phyloP scores from a whole-genome alignment of 805 yeast genomes.

The Starmerella ratchasimensis region DNA sequence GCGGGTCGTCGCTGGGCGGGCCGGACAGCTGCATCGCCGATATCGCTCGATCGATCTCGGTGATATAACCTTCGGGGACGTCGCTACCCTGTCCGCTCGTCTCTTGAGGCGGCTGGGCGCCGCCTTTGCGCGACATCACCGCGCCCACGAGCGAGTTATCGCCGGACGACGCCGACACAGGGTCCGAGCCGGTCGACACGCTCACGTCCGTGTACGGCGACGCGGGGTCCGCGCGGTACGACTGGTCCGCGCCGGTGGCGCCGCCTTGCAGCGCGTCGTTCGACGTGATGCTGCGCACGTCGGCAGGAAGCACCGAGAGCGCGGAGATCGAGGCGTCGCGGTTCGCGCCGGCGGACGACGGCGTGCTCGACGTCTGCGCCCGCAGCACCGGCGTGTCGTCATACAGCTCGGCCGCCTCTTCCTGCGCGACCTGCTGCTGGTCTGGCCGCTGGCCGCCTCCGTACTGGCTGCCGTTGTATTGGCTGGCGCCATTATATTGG shows the following conservation, averaged over 20 bases:
- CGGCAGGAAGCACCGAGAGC: neutral
- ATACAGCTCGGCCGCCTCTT: no score
- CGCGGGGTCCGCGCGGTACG: constrained; percentile 1
- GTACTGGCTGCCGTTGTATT: no score
- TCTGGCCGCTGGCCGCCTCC: no score
- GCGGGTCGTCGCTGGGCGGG: neutral
- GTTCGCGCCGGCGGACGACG: neutral
- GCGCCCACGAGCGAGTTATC: neutral
- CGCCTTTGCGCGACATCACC: neutral
- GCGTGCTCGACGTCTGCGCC: neutral
- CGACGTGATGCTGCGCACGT: no score
- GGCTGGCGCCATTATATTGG: neutral
- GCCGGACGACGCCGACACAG: constrained; percentile 3
- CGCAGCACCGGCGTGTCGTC: no score
- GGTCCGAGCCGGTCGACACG: constrained; percentile 1
- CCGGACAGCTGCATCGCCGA: constrained; percentile 18
- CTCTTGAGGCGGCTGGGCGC: neutral
- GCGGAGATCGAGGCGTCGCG: neutral
- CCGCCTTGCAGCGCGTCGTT: no score
- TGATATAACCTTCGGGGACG: constrained; percentile 4
- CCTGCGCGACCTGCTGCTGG: no score
- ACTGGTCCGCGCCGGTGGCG: neutral
- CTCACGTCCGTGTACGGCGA: constrained; percentile 3
- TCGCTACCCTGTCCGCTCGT: neutral
- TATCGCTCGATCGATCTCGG: constrained; percentile 32